Evolutionary conservation across 768 basidiomycete species (phyloP), one percentile per base, ranked within the genome.

Genomic region (Phanerochaete sordida): DNA sequence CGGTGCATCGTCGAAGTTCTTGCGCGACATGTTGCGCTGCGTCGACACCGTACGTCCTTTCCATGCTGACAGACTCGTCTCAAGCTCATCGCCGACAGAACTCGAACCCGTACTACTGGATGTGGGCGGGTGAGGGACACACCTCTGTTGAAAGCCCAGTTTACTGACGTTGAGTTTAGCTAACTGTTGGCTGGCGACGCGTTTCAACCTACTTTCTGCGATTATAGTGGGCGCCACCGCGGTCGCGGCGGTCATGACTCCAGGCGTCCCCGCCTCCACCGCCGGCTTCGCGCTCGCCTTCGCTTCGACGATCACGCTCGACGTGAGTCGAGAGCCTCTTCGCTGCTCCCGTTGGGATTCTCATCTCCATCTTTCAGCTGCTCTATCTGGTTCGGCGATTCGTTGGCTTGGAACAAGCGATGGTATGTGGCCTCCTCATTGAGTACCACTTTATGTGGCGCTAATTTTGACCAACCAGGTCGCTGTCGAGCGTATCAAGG

Each of bases 261-360:
- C 90, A 2, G 77, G 77, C 26, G 88, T 95, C 58, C 84, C 83
- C 59, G 94, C 95, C 2, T 83, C 95, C 0, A 74, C 89, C 62
- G 93, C 92, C 12, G 94, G 93, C 7, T 94, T 96, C 69, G 86
- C 92, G 5, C 76, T 97, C 15, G 84, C 92, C 0, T 97, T 96
- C 67, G 89, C 92, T 1, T 83, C 84, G 2, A 88, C 84, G 1
- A 82, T 95, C 59, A 87, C 87, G 1, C 76, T 74, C 46, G 91
- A 94, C 68, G 80, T 88, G 51, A 68, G 80, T 62, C 15, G n/a
- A 4, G 21, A 35, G 48, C n/a, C n/a, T n/a, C 33, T 50, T 9
- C 55, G 30, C 35, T 24, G 55, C 16, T 31, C 28, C 45, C 19
- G 51, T 19, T 43, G n/a, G 21, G 30, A 48, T 56, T 15, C 39